These are phyloP conservation scores for Penicillium flavigenum DNA, from an alignment of 495 filamentous ascomycete genomes.

Conservation along the genomic window DNA sequence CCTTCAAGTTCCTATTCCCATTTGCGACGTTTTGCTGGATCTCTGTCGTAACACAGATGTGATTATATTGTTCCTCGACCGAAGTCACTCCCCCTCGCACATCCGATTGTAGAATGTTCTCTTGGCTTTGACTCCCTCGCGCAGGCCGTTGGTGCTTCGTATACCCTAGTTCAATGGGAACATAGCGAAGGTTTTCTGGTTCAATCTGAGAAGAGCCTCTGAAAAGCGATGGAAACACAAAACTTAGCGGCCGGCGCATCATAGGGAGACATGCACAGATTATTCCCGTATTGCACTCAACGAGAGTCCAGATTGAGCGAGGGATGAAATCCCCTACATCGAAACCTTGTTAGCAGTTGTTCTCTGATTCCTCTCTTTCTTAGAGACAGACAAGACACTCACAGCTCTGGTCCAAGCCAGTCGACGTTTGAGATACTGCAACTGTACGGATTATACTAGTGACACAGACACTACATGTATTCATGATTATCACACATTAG, in stretches of 20 bases:
- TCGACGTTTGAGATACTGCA: slow-evolving; percentile 9
- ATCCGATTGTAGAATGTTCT: background rate
- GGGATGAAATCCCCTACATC: slow-evolving; percentile 12
- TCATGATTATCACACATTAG: background rate
- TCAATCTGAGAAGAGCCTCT: background rate
- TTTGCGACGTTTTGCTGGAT: slow-evolving; percentile 1
- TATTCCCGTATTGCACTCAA: slow-evolving; percentile 13
- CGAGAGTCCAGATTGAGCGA: slow-evolving; percentile 10
- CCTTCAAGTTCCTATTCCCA: background rate
- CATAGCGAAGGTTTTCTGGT: background rate
- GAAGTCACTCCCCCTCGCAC: background rate
- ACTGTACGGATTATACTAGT: slow-evolving; percentile 16
- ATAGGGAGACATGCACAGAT: slow-evolving; percentile 14
- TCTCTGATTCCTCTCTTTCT: background rate
- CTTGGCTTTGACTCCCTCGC: slow-evolving; percentile 3
- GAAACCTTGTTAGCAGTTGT: background rate
- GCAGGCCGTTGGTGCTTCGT: background rate
- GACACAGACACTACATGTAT: slow-evolving; percentile 10
- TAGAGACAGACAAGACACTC: background rate
- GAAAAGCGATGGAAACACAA: slow-evolving; percentile 6
- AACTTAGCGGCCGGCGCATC: slow-evolving; percentile 11
- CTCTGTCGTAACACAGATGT: slow-evolving; percentile 6
- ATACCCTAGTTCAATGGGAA: background rate
- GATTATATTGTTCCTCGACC: background rate
- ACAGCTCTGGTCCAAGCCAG: slow-evolving; percentile 12